Evolutionary conservation across 192 early-diverging fungal genomes (phyloP).

Genomic region (Coemansia sp.): DNA sequence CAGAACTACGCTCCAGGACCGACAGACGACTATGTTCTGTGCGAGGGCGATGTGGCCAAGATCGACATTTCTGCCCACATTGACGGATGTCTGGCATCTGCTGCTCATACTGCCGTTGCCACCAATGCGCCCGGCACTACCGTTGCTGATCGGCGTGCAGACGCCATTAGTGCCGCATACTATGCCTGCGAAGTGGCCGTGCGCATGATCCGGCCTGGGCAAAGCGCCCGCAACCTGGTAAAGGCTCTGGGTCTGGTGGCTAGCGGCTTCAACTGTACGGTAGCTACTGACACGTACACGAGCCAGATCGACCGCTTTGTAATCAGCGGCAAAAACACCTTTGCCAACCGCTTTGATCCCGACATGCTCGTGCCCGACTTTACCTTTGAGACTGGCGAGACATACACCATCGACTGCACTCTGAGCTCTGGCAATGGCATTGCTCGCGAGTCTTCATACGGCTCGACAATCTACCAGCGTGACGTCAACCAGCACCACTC

Average conservation of each 20-base stretch:
- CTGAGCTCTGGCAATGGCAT: conserved; percentile 65
- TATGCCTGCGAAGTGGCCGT: conserved; percentile 77
- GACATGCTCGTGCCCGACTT: conserved; percentile 63
- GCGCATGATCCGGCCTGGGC: conserved; percentile 76
- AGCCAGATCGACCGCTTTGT: conserved; percentile 74
- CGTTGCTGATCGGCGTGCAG: conserved; percentile 68
- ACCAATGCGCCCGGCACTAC: conserved; percentile 61
- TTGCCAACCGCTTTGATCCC: conserved; percentile 58
- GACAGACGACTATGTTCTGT: conserved; percentile 63
- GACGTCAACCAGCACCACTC: conserved; percentile 72
- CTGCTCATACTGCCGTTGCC: conserved; percentile 80
- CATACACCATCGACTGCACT: conserved; percentile 68
- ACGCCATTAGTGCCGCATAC: conserved; percentile 80
- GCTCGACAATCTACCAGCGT: conserved; percentile 65
- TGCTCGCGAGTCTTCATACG: conserved; percentile 52
- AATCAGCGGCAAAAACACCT: conserved; percentile 62
- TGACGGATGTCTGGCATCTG: conserved; percentile 82
- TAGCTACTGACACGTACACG: conserved; percentile 66
- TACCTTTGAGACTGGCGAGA: conserved; percentile 67
- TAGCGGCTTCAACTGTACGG: conserved; percentile 62
- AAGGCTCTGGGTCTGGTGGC: conserved; percentile 59
- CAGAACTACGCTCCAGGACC: conserved; percentile 73
- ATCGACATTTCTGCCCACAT: conserved; percentile 89
- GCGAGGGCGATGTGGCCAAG: conserved; percentile 82
- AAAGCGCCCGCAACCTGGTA: conserved; percentile 56